Percentiles rank a stretch among this genome's conserved stretches.
Evolutionary conservation across 208 protist genomes (phyloP).

Genomic region (Acanthamoeba rhysodes): DNA sequence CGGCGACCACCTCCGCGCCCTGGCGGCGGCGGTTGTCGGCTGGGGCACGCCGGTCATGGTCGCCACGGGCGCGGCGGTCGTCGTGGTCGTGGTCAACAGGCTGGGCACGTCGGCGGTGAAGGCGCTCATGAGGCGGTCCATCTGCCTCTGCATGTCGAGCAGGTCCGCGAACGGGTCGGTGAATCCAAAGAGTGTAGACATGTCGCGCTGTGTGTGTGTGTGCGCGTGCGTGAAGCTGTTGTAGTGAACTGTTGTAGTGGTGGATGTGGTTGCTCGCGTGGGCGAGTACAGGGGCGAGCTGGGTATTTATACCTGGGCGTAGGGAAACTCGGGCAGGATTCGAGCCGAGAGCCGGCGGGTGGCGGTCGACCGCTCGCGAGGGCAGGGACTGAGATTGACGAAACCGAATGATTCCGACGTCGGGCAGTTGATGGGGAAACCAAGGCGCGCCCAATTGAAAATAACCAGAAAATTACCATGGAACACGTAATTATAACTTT

Average conservation of each 20-base stretch:
- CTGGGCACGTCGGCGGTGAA: too few relatives aligned
- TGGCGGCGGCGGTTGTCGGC: not conserved
- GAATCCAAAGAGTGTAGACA: not conserved
- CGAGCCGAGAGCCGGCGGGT: not conserved
- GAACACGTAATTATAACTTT: not conserved
- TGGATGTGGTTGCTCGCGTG: too few relatives aligned
- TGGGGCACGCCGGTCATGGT: not conserved
- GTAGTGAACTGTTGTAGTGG: too few relatives aligned
- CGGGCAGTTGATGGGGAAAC: not conserved
- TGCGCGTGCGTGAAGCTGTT: not conserved
- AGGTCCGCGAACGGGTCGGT: constrained; percentile 5
- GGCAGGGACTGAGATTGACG: not conserved
- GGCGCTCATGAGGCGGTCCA: not conserved
- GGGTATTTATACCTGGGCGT: too few relatives aligned
- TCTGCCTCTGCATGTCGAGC: constrained; percentile 33
- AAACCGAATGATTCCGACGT: too few relatives aligned
- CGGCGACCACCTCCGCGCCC: not conserved
- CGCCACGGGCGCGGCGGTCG: not conserved
- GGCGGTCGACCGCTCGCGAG: not conserved
- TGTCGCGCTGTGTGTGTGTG: not conserved
- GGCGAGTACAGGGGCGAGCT: too few relatives aligned
- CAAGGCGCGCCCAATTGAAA: not conserved
- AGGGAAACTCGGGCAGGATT: too few relatives aligned
- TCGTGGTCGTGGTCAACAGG: too few relatives aligned
- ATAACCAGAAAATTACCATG: not conserved